These are phyloP conservation scores for Solanum rostratum DNA, from an alignment of 257 asterid species.

Conservation along the genomic window DNA sequence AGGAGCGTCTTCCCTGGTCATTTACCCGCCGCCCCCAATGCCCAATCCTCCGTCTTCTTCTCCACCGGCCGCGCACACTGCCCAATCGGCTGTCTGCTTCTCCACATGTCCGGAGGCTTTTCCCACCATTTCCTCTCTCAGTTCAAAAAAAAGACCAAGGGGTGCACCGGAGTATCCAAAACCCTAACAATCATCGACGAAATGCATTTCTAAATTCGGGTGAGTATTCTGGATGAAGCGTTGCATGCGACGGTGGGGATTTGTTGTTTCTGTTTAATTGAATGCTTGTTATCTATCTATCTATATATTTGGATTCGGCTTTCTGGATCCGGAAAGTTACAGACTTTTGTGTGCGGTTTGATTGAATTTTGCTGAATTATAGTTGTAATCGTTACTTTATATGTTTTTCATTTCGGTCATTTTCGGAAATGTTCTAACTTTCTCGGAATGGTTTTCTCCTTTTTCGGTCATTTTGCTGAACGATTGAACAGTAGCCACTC, in stretches of 20 bases:
- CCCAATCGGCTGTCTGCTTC: no score
- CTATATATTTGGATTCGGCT: not conserved
- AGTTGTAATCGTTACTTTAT: not conserved
- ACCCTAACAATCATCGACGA: not conserved
- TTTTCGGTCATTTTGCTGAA: not conserved
- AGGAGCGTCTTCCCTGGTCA: no score
- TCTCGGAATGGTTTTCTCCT: not conserved
- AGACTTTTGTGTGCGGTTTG: not conserved
- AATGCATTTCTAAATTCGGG: not conserved
- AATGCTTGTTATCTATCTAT: not conserved
- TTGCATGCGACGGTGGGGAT: not conserved
- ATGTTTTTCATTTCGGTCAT: not conserved
- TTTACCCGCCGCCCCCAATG: no score
- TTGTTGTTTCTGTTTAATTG: not conserved
- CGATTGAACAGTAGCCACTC: not conserved
- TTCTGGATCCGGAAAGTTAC: not conserved
- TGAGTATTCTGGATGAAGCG: not conserved
- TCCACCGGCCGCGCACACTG: no score
- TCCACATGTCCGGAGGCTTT: no score
- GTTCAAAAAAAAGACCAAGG: no score
- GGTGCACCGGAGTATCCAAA: not conserved
- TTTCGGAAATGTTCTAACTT: not conserved
- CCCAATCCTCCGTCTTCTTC: no score
- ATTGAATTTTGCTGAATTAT: not conserved
- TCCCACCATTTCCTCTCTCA: no score